These are phyloP conservation scores for Colletotrichum sp. DNA, from an alignment of 2,329 filamentous ascomycete species.

Conservation along the genomic window DNA sequence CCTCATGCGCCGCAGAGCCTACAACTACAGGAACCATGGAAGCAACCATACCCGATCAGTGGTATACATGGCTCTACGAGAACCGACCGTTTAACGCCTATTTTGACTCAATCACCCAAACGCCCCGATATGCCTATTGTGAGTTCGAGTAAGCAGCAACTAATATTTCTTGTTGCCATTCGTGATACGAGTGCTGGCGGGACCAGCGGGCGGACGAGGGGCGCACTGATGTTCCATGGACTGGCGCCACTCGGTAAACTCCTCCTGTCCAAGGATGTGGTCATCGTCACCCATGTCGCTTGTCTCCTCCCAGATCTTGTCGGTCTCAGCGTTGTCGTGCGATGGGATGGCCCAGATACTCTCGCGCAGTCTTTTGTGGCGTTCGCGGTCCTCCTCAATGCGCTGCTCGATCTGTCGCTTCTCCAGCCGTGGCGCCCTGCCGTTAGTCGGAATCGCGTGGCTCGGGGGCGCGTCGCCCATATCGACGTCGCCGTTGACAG, in stretches of 20 bases:
- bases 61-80: neutral
- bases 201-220: slow-evolving; percentile 11
- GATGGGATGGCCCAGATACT: slow-evolving; percentile 88
- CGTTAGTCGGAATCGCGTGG: slow-evolving; percentile 42
- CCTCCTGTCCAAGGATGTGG: slow-evolving; percentile 76
- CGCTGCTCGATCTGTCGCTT: slow-evolving; percentile 92
- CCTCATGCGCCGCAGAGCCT: neutral
- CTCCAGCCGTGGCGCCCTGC: slow-evolving; percentile 59
- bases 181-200: slow-evolving; percentile 9
- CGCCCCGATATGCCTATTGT: neutral
- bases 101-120: neutral
- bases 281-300: slow-evolving; percentile 91
- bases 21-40: neutral
- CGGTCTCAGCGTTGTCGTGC: slow-evolving; percentile 71
- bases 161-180: slow-evolving; percentile 15
- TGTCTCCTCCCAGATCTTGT: slow-evolving; percentile 84
- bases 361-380: slow-evolving; percentile 90
- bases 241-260: slow-evolving; percentile 56
- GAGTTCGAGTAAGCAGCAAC: neutral
- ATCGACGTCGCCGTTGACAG: slow-evolving; percentile 46
- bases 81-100: neutral
- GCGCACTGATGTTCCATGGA: slow-evolving; percentile 19
- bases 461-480: slow-evolving; percentile 46
- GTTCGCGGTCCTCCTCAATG: slow-evolving; percentile 94
- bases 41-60: neutral